Evolutionary conservation across 768 basidiomycete species (phyloP), one percentile per base, ranked within the genome.

Genomic region (Pulveroboletus ravenelii): DNA sequence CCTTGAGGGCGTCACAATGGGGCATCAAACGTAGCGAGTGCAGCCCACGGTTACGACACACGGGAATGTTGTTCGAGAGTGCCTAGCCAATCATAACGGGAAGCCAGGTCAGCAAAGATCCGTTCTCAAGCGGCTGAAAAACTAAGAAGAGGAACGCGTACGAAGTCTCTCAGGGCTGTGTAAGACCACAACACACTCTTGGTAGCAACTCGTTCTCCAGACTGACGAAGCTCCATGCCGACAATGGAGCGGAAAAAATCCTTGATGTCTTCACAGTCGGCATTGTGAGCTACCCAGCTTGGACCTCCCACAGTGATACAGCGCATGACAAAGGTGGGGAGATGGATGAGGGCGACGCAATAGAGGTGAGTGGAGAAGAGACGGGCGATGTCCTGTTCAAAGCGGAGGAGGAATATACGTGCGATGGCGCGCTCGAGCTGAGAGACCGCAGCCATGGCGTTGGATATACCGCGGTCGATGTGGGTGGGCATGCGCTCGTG

Each of bases 181-280:
- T 88, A 88, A 1, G 83, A 84, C 86, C 86, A 88, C 48, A 88
- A 67, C 17, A 87, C 83, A 58, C 83, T 85, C 74, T 87, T 88
- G 8, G 86, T 87, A 8, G 87, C 87, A 17, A 87, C 84, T 29
- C 86, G 76, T 57, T 88, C 86, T 15, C 86, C 87, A 0, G 84
- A 82, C 65, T 89, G 84, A 27, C 87, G 76, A 67, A 89, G 75
- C 62, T 89, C 86, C 85, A 89, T 87, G 52, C 76, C 77, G 53
- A 89, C 79, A 41, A 77, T 78, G 1, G 80, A 74, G 15, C 86
- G 74, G 65, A 87, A 81, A 63, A 85, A 87, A 59, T 88, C 85
- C 53, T 85, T 87, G 62, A 89, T 74, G 50, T 84, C 85, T 50
- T 87, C 86, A 44, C 67, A 74, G 51, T 83, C 80, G 8, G 84